These are phyloP conservation scores for Rhizopogon vinicolor DNA, from an alignment of 768 basidiomycete species.

Conservation along the genomic window DNA sequence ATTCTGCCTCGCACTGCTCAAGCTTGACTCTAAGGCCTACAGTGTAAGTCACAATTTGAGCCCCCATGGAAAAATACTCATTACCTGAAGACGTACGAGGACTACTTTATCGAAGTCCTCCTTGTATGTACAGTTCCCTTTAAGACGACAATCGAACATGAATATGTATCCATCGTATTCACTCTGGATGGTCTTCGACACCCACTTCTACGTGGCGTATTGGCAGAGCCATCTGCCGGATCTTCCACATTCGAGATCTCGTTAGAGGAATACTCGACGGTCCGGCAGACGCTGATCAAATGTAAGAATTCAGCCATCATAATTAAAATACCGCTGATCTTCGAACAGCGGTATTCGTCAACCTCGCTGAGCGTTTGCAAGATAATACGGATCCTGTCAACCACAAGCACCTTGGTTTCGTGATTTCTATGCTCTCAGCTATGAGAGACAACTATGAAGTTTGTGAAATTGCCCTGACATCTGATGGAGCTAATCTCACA, in stretches of 20 bases:
- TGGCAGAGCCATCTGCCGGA: conserved; percentile 17
- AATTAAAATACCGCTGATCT: background rate
- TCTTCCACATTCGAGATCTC: conserved; percentile 27
- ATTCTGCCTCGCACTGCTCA: conserved; percentile 53
- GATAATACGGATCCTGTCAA: conserved; percentile 28
- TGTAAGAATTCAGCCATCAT: conserved; percentile 3
- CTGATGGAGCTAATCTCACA: conserved; percentile 5
- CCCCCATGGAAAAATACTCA: background rate
- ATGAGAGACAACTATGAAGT: conserved; percentile 49
- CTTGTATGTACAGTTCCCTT: conserved; percentile 47
- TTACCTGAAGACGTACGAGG: conserved; percentile 35
- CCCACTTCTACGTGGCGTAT: conserved; percentile 38
- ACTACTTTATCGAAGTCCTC: conserved; percentile 50
- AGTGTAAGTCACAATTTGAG: conserved; percentile 32
- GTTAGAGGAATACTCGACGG: conserved; percentile 22
- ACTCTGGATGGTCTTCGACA: conserved; percentile 54
- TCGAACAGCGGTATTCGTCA: conserved; percentile 37
- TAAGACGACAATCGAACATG: conserved; percentile 48
- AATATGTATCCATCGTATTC: conserved; percentile 54
- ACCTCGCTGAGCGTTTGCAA: conserved; percentile 34
- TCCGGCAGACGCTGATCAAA: conserved; percentile 35
- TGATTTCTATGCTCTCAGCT: conserved; percentile 43
- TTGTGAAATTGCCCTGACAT: conserved; percentile 6
- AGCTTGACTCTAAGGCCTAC: conserved; percentile 59
- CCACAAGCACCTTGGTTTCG: conserved; percentile 35